These are phyloP conservation scores for Panicum virgatum DNA, from an alignment of 202 grass and related monocot genomes.

Conservation along the genomic window DNA sequence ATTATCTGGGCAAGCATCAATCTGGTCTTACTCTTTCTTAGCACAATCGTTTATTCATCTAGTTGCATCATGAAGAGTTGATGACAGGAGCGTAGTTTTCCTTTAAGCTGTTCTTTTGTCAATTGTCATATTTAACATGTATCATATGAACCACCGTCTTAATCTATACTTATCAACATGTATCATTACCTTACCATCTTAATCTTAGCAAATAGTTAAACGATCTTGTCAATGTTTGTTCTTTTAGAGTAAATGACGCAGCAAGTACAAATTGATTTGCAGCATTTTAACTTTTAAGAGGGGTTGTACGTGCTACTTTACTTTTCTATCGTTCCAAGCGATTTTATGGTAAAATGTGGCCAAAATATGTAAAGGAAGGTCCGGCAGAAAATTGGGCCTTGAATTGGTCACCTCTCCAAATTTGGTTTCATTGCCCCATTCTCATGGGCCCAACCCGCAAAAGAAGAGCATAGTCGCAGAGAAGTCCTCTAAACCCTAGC, in stretches of 20 bases:
- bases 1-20: neutral
- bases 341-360: neutral
- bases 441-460: neutral
- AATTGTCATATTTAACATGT: neutral
- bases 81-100: neutral
- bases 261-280: neutral
- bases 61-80: neutral
- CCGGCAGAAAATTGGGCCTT: neutral
- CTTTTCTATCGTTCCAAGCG: neutral
- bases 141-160: neutral
- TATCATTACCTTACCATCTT: neutral
- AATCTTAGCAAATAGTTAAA: neutral
- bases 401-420: neutral
- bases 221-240: neutral
- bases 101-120: neutral
- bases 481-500: conserved; percentile 36
- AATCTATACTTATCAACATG: neutral
- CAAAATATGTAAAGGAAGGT: neutral
- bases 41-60: neutral
- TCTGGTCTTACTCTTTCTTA: neutral
- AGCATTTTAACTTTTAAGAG: neutral
- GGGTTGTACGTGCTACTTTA: neutral
- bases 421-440: neutral
- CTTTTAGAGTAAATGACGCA: neutral
- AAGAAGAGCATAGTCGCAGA: neutral